Evolutionary conservation across 805 yeast genomes (phyloP).

Genomic region (Yamadazyma insecticola): DNA sequence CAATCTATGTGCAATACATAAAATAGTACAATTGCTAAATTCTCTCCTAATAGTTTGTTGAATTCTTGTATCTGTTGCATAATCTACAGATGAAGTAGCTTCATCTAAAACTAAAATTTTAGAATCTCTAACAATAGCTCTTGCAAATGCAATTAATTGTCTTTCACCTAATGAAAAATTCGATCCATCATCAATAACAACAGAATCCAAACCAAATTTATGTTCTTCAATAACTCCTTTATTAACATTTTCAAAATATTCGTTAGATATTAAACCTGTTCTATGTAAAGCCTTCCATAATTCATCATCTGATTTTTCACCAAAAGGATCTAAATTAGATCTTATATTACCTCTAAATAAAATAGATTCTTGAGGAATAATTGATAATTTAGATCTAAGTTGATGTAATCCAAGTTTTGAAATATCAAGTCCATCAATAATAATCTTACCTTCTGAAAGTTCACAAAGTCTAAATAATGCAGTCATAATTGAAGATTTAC

Average conservation of each 20-base stretch:
- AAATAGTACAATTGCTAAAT: slow-evolving; percentile 65
- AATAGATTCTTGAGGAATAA: slow-evolving; percentile 71
- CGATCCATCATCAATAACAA: slow-evolving; percentile 62
- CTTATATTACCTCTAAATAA: slow-evolving; percentile 56
- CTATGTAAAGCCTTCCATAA: slow-evolving; percentile 56
- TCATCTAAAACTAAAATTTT: slow-evolving; percentile 80
- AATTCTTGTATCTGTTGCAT: slow-evolving; percentile 76
- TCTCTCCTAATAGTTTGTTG: slow-evolving; percentile 66
- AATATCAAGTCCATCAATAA: slow-evolving; percentile 57
- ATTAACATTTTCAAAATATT: slow-evolving; percentile 1
- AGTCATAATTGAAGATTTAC: slow-evolving; percentile 63
- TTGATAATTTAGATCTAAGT: slow-evolving; percentile 54
- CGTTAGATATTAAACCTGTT: slow-evolving; percentile 42
- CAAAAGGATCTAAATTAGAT: slow-evolving; percentile 60
- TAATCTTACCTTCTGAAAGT: slow-evolving; percentile 42
- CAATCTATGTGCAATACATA: slow-evolving; percentile 86
- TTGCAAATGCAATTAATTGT: slow-evolving; percentile 73
- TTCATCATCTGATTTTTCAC: slow-evolving; percentile 42
- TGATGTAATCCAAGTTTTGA: slow-evolving; percentile 46
- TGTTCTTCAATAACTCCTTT: slow-evolving; percentile 20
- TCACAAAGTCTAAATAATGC: slow-evolving; percentile 58
- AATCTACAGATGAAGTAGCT: slow-evolving; percentile 78
- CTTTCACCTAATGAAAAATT: slow-evolving; percentile 78
- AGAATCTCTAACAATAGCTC: slow-evolving; percentile 74
- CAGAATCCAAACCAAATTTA: slow-evolving; percentile 40